phyloP scores from a whole-genome alignment of 495 filamentous ascomycete species.

The Aspergillus ostianus region DNA sequence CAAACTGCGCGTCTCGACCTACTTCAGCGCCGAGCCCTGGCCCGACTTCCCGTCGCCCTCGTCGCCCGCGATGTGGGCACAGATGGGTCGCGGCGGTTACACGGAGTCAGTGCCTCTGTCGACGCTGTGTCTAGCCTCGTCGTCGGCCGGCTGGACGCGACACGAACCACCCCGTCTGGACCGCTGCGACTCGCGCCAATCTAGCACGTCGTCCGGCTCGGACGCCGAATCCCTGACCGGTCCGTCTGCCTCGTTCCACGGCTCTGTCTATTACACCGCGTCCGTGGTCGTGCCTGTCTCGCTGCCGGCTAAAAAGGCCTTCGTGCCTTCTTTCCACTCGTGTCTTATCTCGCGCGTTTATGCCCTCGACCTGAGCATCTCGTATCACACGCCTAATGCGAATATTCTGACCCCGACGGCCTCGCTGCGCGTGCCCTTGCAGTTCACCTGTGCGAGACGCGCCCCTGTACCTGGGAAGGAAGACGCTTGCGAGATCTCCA shows the following conservation, averaged over 20 bases:
- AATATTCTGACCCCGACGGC: constrained; percentile 54
- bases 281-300: constrained; percentile 70
- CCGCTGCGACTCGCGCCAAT: constrained; percentile 63
- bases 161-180: constrained; percentile 5
- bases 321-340: constrained; percentile 85
- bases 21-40: constrained; percentile 65
- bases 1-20: constrained; percentile 75
- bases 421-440: constrained; percentile 71
- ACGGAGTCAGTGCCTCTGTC: constrained; percentile 60
- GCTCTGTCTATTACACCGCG: constrained; percentile 64
- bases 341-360: constrained; percentile 84
- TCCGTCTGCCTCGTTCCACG: constrained; percentile 32
- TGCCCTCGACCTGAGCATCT: constrained; percentile 64
- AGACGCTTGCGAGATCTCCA: constrained; percentile 27
- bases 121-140: constrained; percentile 60
- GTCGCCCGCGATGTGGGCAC: constrained; percentile 25
- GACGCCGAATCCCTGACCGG: constrained; percentile 29
- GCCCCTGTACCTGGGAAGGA: constrained; percentile 11
- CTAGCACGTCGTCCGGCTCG: constrained; percentile 20
- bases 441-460: constrained; percentile 51
- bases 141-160: constrained; percentile 54
- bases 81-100: constrained; percentile 64
- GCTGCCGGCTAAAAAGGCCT: constrained; percentile 66
- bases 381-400: constrained; percentile 57
- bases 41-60: constrained; percentile 37